Percentiles rank a stretch among this genome's conserved stretches.
Conservation (phyloP, 805 yeast genomes). For the Ogataea populi-albae region DNA sequence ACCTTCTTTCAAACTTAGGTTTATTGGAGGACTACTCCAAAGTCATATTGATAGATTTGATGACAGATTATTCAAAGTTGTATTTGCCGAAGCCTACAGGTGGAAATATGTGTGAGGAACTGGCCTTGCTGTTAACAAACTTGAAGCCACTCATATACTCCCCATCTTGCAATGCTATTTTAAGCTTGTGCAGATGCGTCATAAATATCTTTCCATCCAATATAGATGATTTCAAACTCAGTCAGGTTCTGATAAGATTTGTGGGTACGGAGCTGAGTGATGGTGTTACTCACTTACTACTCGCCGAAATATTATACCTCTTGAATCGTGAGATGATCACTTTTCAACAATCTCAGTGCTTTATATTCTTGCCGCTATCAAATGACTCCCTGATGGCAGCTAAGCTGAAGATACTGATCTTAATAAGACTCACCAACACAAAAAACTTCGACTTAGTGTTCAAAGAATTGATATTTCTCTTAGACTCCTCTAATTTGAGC, state of each 20-base stretch:
- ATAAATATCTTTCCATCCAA: slow-evolving; percentile 57
- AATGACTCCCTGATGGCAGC: slow-evolving; percentile 45
- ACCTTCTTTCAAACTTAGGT: slow-evolving; percentile 34
- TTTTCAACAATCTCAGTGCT: slow-evolving; percentile 35
- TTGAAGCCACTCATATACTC: slow-evolving; percentile 47
- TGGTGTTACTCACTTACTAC: slow-evolving; percentile 8
- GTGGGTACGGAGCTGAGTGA: slow-evolving; percentile 8
- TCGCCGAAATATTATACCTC: slow-evolving; percentile 23
- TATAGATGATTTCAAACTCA: slow-evolving; percentile 47
- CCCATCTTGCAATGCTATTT: slow-evolving; percentile 55
- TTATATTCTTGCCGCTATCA: slow-evolving; percentile 55
- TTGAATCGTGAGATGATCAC: slow-evolving; percentile 35
- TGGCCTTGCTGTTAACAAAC: slow-evolving; percentile 49
- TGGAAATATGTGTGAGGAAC: slow-evolving; percentile 49
- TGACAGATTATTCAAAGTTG: slow-evolving; percentile 62
- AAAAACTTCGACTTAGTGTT: slow-evolving; percentile 50
- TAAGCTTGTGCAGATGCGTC: slow-evolving; percentile 58
- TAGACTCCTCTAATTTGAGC: slow-evolving; percentile 26
- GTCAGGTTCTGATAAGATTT: slow-evolving; percentile 43
- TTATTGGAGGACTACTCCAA: slow-evolving; percentile 77
- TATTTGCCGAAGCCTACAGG: slow-evolving; percentile 54
- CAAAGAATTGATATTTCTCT: slow-evolving; percentile 62
- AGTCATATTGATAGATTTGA: slow-evolving; percentile 51
- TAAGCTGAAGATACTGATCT: slow-evolving; percentile 54
- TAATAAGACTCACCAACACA: slow-evolving; percentile 56